Evolutionary conservation across 2,329 filamentous ascomycete species (phyloP), one percentile per base, ranked within the genome.

Genomic region (Trichophyton rubrum): DNA sequence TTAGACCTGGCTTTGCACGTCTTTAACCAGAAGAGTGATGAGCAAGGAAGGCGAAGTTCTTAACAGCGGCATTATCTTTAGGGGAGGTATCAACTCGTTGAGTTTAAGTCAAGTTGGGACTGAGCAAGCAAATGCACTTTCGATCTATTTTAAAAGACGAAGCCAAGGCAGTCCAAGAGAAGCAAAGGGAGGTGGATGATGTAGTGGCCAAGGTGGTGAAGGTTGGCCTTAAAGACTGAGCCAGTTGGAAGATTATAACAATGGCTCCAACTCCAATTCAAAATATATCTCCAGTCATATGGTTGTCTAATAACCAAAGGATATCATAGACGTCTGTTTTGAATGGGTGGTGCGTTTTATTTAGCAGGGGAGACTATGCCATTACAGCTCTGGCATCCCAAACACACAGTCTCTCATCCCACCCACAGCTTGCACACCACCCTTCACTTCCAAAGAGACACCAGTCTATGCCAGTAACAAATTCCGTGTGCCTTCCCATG

Each of bases 401-500:
- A 4, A 99, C 83, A 67, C 95, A 78, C 9, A 99, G 81, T 67
- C 85, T 82, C 76, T 96, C 90, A 69, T 99, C 93, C 93, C 93
- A 99, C 0, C 90, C 91, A 1, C 88, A 89, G 64, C 89, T 95
- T 1, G 93, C 91, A 66, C 91, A 91, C 93, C 93, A 99, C 3
- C 93, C 93, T 65, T 95, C 91, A 24, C 85, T 87, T 3, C 93
- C 93, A 73, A 99, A 99, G 51, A 99, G 74, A 75, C 93, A 99
- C 93, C 95, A 99, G 72, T 99, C 93, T 0, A 97, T 88, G 6
- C 93, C 93, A 2, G 90, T 96, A 8, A 88, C 90, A 68, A 99
- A 99, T 76, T 99, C 93, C 0, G 92, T 96, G 73, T 99, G 93
- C 17, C 85, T 78, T 61, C 89, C 90, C 91, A 99, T 96, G 43